Conservation (phyloP, 345 rosid species). For the Garcia nutans region DNA sequence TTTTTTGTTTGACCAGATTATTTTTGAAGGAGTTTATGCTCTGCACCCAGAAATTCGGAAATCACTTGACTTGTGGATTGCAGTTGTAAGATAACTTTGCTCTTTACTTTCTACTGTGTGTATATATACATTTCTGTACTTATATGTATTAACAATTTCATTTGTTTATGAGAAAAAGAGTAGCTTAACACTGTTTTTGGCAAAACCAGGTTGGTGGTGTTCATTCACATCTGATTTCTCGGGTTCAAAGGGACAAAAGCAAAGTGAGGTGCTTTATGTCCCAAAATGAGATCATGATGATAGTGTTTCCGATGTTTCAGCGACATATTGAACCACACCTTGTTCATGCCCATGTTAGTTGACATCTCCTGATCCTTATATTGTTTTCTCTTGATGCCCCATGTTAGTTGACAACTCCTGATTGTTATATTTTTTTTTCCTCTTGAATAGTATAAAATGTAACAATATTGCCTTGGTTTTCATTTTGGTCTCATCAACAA, state of each 20-base stretch:
- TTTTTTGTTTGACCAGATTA: slow-evolving; percentile 54
- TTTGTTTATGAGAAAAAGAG: not conserved
- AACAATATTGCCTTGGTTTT: too few species aligned
- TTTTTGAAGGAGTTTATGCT: slow-evolving; percentile 97
- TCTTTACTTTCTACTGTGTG: slow-evolving; percentile 18
- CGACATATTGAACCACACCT: slow-evolving; percentile 98
- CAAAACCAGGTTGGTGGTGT: slow-evolving; percentile 95
- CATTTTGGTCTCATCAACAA: too few species aligned
- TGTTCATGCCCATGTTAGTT: slow-evolving; percentile 98
- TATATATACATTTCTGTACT: not conserved
- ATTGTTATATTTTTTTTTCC: slow-evolving; percentile 9
- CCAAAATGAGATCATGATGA: slow-evolving; percentile 98
- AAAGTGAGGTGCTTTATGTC: slow-evolving; percentile 83
- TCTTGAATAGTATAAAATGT: not conserved
- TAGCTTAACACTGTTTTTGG: slow-evolving; percentile 17
- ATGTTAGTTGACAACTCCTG: slow-evolving; percentile 56
- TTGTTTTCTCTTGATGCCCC: slow-evolving; percentile 36
- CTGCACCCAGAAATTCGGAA: slow-evolving; percentile 90
- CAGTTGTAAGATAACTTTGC: slow-evolving; percentile 73
- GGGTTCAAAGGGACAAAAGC: slow-evolving; percentile 98
- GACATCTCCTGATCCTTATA: slow-evolving; percentile 10
- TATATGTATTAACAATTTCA: not conserved
- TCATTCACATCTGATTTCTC: slow-evolving; percentile 95
- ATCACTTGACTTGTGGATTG: slow-evolving; percentile 94
- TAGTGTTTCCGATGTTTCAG: slow-evolving; percentile 98